Base-by-base conservation (phyloP, 352 stramenopile species). In the Pythium brachiatum region DNA sequence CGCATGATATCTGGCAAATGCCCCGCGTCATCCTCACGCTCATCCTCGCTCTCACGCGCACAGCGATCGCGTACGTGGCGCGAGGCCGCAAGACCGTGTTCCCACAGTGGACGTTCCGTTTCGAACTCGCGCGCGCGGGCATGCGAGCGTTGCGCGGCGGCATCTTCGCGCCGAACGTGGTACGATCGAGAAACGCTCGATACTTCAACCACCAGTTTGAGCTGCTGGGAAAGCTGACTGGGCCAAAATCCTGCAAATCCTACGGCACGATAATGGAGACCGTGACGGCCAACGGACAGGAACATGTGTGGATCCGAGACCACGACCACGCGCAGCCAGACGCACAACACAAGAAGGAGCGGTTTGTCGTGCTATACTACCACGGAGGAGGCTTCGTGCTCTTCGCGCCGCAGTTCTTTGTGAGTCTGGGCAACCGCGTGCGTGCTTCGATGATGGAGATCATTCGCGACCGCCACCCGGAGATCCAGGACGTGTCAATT, bases 381-480 rank as follows among this genome's bases (percentile, higher is more conserved):
- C 72, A 77, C 26, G 75, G 75, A 13, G 75, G 75, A 20, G 75
- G 75, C 20, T 81, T 70, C 48, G 62, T 65, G 2, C 55, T 75
- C 0, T 60, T 64, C 11, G 20, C 46, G 9, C 77, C 76, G n/a
- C 71, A 67, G 31, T 79, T 83, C 54, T 86, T 79, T 63, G 71
- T 83, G 0, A 68, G 75, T 46, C 83, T 89, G 34, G 69, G 62
- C 50, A 75, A 73, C 54, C 72, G 70, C 21, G 44, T 86, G 38
- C 69, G 74, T 18, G 15, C 27, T 1, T 13, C 34, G 12, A 53
- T 61, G 26, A 25, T 62, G 29, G 36, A 48, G 13, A 41, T 51
- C 29, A 59, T 68, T 47, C 39, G 48, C 18, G 32, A 62, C 6
- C 12, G 52, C 12, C 9, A 61, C 25, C 41, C 53, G 13, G 26